Conservation (phyloP, 441 rosid species). For the Eutrema salsugineum region DNA sequence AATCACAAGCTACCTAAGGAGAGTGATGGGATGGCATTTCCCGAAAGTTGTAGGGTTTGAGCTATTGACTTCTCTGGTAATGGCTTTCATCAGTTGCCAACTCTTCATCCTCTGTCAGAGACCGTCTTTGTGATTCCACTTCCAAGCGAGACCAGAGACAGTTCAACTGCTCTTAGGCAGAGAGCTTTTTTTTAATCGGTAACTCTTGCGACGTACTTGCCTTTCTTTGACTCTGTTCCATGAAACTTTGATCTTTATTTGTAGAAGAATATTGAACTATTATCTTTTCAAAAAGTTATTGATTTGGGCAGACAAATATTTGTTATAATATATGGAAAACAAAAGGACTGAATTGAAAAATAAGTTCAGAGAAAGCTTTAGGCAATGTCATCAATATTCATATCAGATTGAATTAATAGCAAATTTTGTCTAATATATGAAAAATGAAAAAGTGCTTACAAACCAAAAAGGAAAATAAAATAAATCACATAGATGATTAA, state of each 20-base stretch:
- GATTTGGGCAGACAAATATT: neutral
- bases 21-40: conserved; percentile 87
- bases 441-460: neutral
- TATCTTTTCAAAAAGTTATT: neutral
- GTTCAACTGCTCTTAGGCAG: conserved; percentile 6
- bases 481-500: neutral
- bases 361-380: no score
- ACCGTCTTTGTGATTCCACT: conserved; percentile 51
- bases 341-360: neutral
- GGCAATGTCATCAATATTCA: neutral
- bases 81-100: conserved; percentile 91
- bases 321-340: neutral
- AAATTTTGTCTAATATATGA: neutral
- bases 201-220: neutral
- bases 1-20: conserved; percentile 78
- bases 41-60: conserved; percentile 85
- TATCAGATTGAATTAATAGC: neutral
- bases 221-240: neutral
- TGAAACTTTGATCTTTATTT: conserved; percentile 1
- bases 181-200: conserved; percentile 3
- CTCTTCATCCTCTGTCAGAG: conserved; percentile 82
- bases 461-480: neutral
- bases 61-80: conserved; percentile 62
- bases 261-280: neutral
- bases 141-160: neutral